Evolutionary conservation across 116 monocot species (phyloP), one percentile per base, ranked within the genome.

Genomic region (Dioscorea cayenensis): DNA sequence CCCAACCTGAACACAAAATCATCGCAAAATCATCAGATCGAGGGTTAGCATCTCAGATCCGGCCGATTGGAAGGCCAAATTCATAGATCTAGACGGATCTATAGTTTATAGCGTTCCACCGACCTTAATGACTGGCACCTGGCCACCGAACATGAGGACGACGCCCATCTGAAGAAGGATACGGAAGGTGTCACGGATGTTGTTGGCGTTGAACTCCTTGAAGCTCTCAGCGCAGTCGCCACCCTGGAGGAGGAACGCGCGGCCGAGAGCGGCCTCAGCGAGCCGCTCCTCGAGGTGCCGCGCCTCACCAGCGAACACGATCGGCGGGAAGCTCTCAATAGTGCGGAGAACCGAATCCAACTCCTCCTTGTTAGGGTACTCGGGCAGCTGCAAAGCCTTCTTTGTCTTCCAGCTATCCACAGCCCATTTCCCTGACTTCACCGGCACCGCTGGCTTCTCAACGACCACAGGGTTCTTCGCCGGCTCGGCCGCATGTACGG

Each of bases 211-310:
- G 70, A 80, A 84, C 77, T 84, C 84, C 77, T 84, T 84, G 74
- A 85, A 85, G 72, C 85, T 85, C 85, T 85, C 85, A 64, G 85
- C 85, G 72, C 85, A 85, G 67, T 85, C 85, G 36, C 84, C 84
- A 23, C 84, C 84, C 72, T 77, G 76, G 7, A 84, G 70, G n/a
- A 84, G 71, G 77, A 84, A 84, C 9, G 80, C 84, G 19, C 71
- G 19, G 58, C 84, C 84, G 49, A 86, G 37, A n/a, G 86, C 82
- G 38, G 85, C 85, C 6, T 86, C 85, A 12, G 69, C 79, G 23
- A 86, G 75, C 14, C 71, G 64, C 66, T 86, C 85, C 76, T 86
- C 85, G 14, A 86, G 72, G 32, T 73, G 49, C 14, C 82, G 63
- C 48, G 85, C 82, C 73, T 86, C 85, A 2, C 85, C 85, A 49